phyloP scores from a whole-genome alignment of 208 protist species.

The Acanthamoeba lenticulata region DNA sequence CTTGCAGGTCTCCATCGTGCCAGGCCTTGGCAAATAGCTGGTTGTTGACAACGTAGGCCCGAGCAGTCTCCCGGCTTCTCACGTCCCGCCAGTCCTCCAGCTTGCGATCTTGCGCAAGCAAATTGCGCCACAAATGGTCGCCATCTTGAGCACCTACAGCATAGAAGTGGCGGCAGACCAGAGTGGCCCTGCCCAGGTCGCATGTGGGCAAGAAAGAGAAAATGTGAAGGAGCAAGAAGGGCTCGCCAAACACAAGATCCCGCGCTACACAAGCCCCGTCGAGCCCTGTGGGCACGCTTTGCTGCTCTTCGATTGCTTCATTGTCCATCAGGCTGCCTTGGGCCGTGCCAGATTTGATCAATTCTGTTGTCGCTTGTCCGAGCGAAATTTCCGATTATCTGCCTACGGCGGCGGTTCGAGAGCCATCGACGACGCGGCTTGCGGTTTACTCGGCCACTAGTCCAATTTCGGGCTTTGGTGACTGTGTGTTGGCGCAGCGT shows the following conservation, averaged over 20 bases:
- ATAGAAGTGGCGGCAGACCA: slow-evolving; percentile 1
- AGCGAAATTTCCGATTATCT: no score
- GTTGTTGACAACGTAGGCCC: neutral
- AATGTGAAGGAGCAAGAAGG: slow-evolving; percentile 12
- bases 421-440: no score
- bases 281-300: neutral
- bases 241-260: neutral
- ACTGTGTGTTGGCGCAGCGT: neutral
- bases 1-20: neutral
- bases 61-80: neutral
- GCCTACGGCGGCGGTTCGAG: no score
- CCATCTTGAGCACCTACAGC: neutral
- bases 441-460: neutral
- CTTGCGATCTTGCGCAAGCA: neutral
- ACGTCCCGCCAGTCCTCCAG: neutral
- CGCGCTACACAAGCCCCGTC: no score
- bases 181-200: neutral
- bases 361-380: no score
- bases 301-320: neutral
- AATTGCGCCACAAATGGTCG: neutral
- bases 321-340: no score
- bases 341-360: no score
- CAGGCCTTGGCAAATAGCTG: neutral
- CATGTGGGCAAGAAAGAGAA: neutral
- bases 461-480: neutral